These are phyloP conservation scores for barrel medic (Medicago truncatula) DNA, from an alignment of 306 rosid genomes.

Conservation along the genomic window DNA sequence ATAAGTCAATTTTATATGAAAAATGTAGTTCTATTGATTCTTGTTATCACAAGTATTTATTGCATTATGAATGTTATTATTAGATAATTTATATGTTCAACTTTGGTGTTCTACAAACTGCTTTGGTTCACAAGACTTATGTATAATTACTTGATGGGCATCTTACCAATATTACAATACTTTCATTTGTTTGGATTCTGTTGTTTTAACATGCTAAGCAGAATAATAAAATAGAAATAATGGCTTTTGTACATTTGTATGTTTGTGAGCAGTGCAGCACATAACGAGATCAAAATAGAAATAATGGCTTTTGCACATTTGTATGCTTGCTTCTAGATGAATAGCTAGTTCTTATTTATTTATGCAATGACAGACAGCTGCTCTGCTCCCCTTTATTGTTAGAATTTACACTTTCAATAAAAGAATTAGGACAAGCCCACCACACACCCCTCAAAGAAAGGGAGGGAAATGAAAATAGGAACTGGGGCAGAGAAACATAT, in stretches of 20 bases:
- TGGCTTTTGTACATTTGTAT: conserved; percentile 13
- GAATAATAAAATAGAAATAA: conserved; percentile 5
- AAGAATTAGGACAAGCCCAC: no score
- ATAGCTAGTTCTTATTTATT: conserved; percentile 19
- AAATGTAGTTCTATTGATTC: conserved; percentile 21
- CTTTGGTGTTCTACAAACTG: conserved; percentile 20
- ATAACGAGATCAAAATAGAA: conserved; percentile 1
- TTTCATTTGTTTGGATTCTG: neutral
- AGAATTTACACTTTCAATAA: no score
- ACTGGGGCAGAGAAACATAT: no score
- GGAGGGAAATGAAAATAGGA: no score
- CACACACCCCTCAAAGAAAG: no score
- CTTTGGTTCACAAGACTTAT: conserved; percentile 1
- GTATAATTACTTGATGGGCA: conserved; percentile 18
- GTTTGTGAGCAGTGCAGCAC: neutral
- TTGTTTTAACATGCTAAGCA: neutral
- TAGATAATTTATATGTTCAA: conserved; percentile 5
- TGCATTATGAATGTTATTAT: conserved; percentile 26
- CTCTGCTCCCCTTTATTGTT: no score
- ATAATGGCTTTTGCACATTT: no score
- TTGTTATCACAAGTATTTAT: conserved; percentile 7
- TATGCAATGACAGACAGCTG: neutral
- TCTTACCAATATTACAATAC: conserved; percentile 21
- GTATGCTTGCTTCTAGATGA: conserved; percentile 11
- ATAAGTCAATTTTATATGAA: conserved; percentile 5